Evolutionary conservation across 2,329 filamentous ascomycete species (phyloP).

Genomic region (Pseudopyricularia cyperi): DNA sequence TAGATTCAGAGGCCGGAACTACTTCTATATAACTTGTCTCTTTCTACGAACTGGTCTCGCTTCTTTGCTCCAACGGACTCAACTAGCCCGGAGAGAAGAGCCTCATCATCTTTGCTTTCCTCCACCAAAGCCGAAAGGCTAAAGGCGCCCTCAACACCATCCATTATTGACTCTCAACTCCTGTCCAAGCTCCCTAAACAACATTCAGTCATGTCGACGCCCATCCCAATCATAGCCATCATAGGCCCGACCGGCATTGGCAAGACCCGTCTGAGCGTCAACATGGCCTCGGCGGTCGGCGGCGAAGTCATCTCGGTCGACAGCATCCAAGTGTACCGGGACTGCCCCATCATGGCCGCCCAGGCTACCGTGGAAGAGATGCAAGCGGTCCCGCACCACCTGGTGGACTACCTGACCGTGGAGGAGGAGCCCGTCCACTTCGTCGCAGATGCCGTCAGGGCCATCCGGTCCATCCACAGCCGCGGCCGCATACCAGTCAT

Average conservation of each 20-base stretch:
- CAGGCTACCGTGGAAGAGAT: background rate
- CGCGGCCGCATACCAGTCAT: background rate
- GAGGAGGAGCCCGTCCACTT: background rate
- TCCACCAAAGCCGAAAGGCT: too few relatives aligned
- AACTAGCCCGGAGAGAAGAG: too few relatives aligned
- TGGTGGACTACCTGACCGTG: background rate
- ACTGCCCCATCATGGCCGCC: background rate
- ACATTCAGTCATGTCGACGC: background rate
- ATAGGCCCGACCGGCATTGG: background rate
- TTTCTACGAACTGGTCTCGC: too few relatives aligned
- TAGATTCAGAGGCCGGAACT: too few relatives aligned
- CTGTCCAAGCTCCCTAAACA: too few relatives aligned
- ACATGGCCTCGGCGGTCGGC: background rate
- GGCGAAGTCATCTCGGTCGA: background rate
- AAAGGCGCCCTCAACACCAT: too few relatives aligned
- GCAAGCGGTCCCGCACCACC: background rate
- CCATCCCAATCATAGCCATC: background rate
- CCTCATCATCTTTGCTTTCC: too few relatives aligned
- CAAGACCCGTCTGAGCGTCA: background rate
- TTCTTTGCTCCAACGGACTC: too few relatives aligned
- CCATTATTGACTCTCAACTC: too few relatives aligned
- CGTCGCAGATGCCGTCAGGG: background rate
- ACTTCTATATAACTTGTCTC: too few relatives aligned
- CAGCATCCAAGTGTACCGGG: background rate
- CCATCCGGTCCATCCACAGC: background rate